These are phyloP conservation scores for Thyridium curvatum DNA, from an alignment of 2,329 filamentous ascomycete genomes.

Conservation along the genomic window DNA sequence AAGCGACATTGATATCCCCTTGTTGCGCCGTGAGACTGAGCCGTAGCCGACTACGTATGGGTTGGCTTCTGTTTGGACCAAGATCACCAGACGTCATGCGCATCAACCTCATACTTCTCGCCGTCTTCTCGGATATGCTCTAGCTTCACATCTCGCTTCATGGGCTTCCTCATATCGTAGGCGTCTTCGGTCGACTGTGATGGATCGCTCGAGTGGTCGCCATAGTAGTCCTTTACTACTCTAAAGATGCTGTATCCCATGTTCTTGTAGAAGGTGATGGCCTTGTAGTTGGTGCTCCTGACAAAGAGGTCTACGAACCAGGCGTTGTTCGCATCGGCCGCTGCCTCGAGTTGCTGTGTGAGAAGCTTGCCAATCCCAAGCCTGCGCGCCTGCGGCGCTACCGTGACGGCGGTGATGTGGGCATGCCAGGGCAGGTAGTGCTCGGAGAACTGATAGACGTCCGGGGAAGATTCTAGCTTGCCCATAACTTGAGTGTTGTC, in stretches of 20 bases:
- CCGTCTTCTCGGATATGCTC: constrained; percentile 78
- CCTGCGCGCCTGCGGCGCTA: constrained; percentile 78
- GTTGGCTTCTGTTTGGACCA: too few relatives aligned
- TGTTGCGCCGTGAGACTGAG: too few relatives aligned
- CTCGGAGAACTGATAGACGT: constrained; percentile 66
- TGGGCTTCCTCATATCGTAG: constrained; percentile 92
- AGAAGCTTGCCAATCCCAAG: constrained; percentile 82
- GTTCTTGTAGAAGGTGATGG: constrained; percentile 81
- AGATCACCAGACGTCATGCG: constrained; percentile 77
- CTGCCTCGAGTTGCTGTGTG: constrained; percentile 73
- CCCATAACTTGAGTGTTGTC: constrained; percentile 68
- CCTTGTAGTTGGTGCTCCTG: constrained; percentile 77
- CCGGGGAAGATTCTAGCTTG: constrained; percentile 84
- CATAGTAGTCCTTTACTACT: constrained; percentile 87
- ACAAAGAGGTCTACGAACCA: constrained; percentile 98
- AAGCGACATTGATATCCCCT: too few relatives aligned
- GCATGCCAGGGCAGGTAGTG: constrained; percentile 99
- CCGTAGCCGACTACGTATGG: too few relatives aligned
- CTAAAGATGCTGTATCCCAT: constrained; percentile 92
- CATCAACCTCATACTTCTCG: constrained; percentile 68
- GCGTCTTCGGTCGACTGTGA: constrained; percentile 71
- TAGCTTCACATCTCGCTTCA: constrained; percentile 69
- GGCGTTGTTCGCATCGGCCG: constrained; percentile 72
- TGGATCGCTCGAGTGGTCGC: constrained; percentile 67
- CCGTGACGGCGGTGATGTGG: constrained; percentile 92